phyloP scores from a whole-genome alignment of 1,284 basidiomycete species.

The Heterobasidion occidentale region DNA sequence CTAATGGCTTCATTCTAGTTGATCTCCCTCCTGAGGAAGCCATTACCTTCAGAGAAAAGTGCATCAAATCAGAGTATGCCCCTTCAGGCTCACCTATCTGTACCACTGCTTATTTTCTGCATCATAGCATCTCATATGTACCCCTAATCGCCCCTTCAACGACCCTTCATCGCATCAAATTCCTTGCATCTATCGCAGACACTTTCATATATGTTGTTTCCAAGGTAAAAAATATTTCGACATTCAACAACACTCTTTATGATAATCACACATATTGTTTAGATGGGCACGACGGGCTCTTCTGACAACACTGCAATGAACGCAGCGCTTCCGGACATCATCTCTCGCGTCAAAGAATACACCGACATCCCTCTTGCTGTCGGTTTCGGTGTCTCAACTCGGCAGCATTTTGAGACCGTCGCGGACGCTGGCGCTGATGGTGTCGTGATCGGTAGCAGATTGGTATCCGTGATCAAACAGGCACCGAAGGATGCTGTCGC shows the following conservation, averaged over 20 bases:
- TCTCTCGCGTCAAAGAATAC: slow-evolving; percentile 65
- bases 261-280: not conserved
- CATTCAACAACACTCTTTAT: not conserved
- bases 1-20: slow-evolving; percentile 96
- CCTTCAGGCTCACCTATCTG: slow-evolving; percentile 9
- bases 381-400: slow-evolving; percentile 94
- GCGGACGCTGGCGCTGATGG: slow-evolving; percentile 86
- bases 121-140: slow-evolving; percentile 85
- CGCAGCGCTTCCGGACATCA: slow-evolving; percentile 69
- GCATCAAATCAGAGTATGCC: slow-evolving; percentile 68
- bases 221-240: slow-evolving; percentile 44
- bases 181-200: slow-evolving; percentile 90
- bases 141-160: slow-evolving; percentile 96
- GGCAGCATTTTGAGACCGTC: slow-evolving; percentile 85
- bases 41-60: slow-evolving; percentile 82
- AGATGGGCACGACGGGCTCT: slow-evolving; percentile 99
- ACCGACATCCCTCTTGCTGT: slow-evolving; percentile 85
- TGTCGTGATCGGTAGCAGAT: slow-evolving; percentile 87
- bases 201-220: slow-evolving; percentile 97
- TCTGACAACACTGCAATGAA: slow-evolving; percentile 72
- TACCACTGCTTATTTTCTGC: not conserved
- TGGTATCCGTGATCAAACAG: slow-evolving; percentile 76
- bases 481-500: slow-evolving; percentile 46
- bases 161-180: slow-evolving; percentile 79
- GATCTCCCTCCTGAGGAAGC: slow-evolving; percentile 98